phyloP scores from a whole-genome alignment of 352 stramenopile genomes.

The Phytophthora sp. region DNA sequence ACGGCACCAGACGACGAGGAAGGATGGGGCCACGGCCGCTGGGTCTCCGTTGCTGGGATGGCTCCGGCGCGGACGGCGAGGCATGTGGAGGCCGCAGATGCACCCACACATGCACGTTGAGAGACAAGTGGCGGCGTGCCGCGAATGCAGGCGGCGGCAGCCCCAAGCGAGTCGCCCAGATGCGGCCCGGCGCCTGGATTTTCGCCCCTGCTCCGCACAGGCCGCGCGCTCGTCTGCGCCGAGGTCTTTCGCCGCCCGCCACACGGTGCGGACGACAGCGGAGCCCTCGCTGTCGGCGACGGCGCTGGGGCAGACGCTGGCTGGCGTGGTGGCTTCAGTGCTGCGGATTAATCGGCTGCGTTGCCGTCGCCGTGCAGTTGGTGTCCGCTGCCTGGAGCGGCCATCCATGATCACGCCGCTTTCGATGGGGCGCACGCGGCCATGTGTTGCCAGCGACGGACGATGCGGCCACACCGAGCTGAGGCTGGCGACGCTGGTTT shows the following conservation, averaged over 20 bases:
- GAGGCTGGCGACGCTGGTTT: conserved; percentile 1
- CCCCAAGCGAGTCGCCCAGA: neutral
- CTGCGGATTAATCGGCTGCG: neutral
- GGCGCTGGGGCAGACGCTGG: no score
- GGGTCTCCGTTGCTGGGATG: conserved; percentile 15
- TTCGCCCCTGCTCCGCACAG: conserved; percentile 28
- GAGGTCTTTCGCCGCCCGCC: conserved; percentile 2
- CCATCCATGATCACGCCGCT: conserved; percentile 10
- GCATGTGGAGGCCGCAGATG: conserved; percentile 2
- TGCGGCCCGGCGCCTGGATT: conserved; percentile 16
- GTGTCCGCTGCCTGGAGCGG: neutral
- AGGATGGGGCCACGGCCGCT: neutral
- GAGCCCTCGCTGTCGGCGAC: neutral
- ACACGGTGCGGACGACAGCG: neutral
- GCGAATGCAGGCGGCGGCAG: conserved; percentile 7
- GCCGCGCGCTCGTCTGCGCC: conserved; percentile 6
- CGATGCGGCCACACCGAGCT: neutral
- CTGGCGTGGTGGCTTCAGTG: neutral
- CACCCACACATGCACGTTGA: neutral
- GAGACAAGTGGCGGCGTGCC: conserved; percentile 1
- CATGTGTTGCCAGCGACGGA: neutral
- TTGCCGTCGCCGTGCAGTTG: neutral
- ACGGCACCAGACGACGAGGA: conserved; percentile 25
- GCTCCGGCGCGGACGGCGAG: conserved; percentile 3
- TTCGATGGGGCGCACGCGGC: conserved; percentile 1